These are phyloP conservation scores for Pythium phragmitis DNA, from an alignment of 352 stramenopile genomes.

Conservation along the genomic window DNA sequence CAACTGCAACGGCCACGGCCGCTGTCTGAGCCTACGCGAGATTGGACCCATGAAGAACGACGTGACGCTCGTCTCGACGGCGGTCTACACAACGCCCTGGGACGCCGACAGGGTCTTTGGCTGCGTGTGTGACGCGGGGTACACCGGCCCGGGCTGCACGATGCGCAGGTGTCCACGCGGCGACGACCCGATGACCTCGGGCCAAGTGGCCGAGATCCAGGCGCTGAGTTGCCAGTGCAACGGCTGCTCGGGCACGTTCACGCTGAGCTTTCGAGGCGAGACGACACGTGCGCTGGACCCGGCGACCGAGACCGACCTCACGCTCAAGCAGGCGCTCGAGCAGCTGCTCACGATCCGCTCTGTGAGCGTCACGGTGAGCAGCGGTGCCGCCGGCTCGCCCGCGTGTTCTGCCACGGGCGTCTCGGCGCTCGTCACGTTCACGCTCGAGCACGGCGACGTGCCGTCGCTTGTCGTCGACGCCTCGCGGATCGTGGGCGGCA, in stretches of 20 bases:
- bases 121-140: constrained; percentile 90
- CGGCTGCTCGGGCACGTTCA: constrained; percentile 63
- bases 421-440: constrained; percentile 66
- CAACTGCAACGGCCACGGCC: constrained; percentile 88
- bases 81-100: constrained; percentile 68
- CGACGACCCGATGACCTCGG: constrained; percentile 79
- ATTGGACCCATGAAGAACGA: constrained; percentile 53
- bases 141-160: constrained; percentile 85
- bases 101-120: constrained; percentile 84
- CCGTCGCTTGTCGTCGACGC: constrained; percentile 40
- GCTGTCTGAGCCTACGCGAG: constrained; percentile 79
- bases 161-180: constrained; percentile 80
- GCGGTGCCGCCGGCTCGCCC: constrained; percentile 25
- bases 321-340: constrained; percentile 48
- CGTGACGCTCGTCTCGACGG: constrained; percentile 56
- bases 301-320: constrained; percentile 41
- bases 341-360: constrained; percentile 49
- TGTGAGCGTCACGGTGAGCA: constrained; percentile 48
- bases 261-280: constrained; percentile 53
- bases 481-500: constrained; percentile 34
- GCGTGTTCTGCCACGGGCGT: constrained; percentile 56
- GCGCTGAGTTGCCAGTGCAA: constrained; percentile 62
- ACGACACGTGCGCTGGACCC: constrained; percentile 46
- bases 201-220: constrained; percentile 81
- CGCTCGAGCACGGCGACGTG: constrained; percentile 63